Conservation (phyloP, 139 green algal genomes). For the Closterium sp. region DNA sequence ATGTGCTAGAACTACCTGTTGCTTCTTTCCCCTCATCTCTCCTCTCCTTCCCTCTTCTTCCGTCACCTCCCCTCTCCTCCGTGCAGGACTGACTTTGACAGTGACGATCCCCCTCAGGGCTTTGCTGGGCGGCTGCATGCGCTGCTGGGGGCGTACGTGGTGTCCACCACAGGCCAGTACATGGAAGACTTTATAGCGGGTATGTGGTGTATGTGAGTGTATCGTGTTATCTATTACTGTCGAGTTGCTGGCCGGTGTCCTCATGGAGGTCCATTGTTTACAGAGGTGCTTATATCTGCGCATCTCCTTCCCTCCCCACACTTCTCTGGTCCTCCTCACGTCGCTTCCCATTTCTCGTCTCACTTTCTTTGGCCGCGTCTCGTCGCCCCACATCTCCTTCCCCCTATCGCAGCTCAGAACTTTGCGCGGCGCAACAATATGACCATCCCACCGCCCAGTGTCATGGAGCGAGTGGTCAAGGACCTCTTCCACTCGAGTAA, state of each 20-base stretch:
- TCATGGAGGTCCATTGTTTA: too few relatives aligned
- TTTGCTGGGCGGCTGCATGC: neutral
- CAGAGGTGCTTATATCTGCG: neutral
- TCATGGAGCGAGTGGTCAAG: constrained; percentile 21
- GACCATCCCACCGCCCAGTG: neutral
- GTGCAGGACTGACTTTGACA: neutral
- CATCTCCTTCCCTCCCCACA: too few relatives aligned
- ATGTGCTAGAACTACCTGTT: neutral
- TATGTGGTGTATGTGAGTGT: neutral
- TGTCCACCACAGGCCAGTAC: neutral
- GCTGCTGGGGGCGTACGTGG: neutral
- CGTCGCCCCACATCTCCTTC: neutral
- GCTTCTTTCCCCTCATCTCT: neutral
- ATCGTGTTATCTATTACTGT: too few relatives aligned
- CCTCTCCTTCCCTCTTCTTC: neutral
- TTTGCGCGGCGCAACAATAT: constrained; percentile 4
- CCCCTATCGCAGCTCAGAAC: neutral
- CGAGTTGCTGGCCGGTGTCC: too few relatives aligned
- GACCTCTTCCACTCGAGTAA: constrained; percentile 21
- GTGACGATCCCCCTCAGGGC: neutral
- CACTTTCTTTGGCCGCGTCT: neutral
- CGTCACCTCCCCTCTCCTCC: neutral
- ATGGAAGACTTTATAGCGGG: neutral
- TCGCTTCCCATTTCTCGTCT: neutral
- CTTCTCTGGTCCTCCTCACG: constrained; percentile 10